Percentiles rank a stretch among this genome's conserved stretches.
These are phyloP conservation scores for Amniculicola lignicola DNA, from an alignment of 495 filamentous ascomycete genomes.

Conservation along the genomic window DNA sequence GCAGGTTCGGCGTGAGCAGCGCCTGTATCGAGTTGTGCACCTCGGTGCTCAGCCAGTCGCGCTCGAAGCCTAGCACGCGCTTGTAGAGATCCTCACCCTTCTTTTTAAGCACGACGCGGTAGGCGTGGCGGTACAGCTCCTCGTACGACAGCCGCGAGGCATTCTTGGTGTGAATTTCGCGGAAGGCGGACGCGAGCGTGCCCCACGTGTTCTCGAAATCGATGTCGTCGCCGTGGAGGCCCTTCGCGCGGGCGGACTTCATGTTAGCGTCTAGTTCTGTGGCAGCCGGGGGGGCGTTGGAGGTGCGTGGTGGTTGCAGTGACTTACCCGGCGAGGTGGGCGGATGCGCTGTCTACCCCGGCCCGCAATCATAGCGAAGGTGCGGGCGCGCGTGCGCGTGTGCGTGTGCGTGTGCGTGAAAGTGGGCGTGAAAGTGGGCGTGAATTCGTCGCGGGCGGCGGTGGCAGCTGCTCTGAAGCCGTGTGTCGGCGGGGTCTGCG, in stretches of 20 bases:
- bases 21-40: conserved; percentile 62
- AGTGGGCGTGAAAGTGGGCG: no score
- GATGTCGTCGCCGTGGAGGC: conserved; percentile 54
- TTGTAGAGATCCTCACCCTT: conserved; percentile 82
- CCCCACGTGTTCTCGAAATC: conserved; percentile 84
- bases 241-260: conserved; percentile 44
- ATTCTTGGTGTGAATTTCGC: conserved; percentile 88
- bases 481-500: no score
- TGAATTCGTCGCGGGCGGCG: no score
- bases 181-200: conserved; percentile 66
- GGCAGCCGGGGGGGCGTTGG: background rate
- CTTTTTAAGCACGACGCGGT: conserved; percentile 88
- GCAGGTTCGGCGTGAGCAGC: conserved; percentile 60
- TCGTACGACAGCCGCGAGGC: conserved; percentile 90
- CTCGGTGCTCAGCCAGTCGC: conserved; percentile 67
- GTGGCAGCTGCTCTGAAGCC: no score
- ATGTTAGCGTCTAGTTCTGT: background rate
- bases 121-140: conserved; percentile 91
- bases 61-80: conserved; percentile 72
- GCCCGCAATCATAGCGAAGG: conserved; percentile 55
- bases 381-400: background rate
- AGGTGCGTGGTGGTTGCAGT: background rate
- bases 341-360: conserved; percentile 67
- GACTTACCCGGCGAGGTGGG: conserved; percentile 64
- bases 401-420: no score